Evolutionary conservation across 495 filamentous ascomycete genomes (phyloP), one percentile per base, ranked within the genome.

Genomic region (Lepidopterella palustris): DNA sequence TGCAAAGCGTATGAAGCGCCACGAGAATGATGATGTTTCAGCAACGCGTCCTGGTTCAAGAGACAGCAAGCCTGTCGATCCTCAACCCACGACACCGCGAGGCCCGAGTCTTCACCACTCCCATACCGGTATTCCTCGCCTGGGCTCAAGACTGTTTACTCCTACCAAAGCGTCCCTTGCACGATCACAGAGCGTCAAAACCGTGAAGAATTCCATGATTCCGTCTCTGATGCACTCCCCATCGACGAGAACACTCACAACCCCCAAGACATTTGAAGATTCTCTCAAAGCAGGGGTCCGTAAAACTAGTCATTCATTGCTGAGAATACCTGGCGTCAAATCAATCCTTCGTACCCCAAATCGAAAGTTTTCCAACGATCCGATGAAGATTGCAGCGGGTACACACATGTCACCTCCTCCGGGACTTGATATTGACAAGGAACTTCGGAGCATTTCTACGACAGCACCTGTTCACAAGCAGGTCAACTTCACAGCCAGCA

Each of bases 91-190:
- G 68, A 64, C 74, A 67, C 40, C 67, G 75, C 58, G 58, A 15
- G 26, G 53, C 9, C 11, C 52, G 13, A 62, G 62, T 25, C 40
- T 32, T 23, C 27, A 53, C 23, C 39, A 31, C 20, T 59, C 45
- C 0, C 55, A 66, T 25, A 48, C 66, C 28, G 60, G 57, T 6
- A 60, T 69, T 68, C 77, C 74, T 62, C 82, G 71, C 70, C 57
- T 65, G 74, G 71, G 61, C 52, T 76, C 72, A 58, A 81, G 81
- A 15, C 71, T 91, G 47, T 81, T 85, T 73, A 92, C 88, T 1
- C 91, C 90, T 0, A 95, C 89, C 29, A 88, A 87, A 65, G 77
- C 89, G n/a, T 90, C 88, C 0, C 67, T 88, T 42, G 83, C 86
- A 23, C 86, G 89, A 21, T 71, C 78, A 35, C 69, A 73, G 53